Evolutionary conservation across 148 eudicot genomes (phyloP).

Genomic region (Rhododendron vialii): DNA sequence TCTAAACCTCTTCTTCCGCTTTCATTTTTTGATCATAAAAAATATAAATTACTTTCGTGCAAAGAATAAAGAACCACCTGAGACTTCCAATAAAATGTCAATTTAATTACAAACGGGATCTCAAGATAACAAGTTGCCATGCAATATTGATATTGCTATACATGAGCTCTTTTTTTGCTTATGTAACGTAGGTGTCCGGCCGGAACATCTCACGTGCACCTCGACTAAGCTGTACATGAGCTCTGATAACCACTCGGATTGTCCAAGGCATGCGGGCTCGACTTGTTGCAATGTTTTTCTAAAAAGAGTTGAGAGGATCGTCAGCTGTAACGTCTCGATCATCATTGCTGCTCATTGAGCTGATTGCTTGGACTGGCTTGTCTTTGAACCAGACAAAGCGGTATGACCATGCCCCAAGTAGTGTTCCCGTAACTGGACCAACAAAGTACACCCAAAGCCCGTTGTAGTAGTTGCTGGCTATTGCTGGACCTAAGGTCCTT

Average conservation of each 20-base stretch:
- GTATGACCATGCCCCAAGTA: slow-evolving; percentile 53
- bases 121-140: not conserved
- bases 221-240: not conserved
- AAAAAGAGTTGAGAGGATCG: slow-evolving; percentile 13
- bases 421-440: slow-evolving; percentile 53
- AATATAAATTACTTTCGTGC: too few relatives aligned
- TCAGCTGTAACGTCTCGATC: slow-evolving; percentile 5
- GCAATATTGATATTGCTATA: too few relatives aligned
- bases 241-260: not conserved
- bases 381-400: slow-evolving; percentile 39
- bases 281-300: not conserved
- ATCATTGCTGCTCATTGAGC: slow-evolving; percentile 5
- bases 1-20: too few relatives aligned
- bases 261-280: not conserved
- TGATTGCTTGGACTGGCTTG: slow-evolving; percentile 22
- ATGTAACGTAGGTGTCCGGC: too few relatives aligned
- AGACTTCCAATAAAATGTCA: too few relatives aligned
- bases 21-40: too few relatives aligned
- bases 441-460: slow-evolving; percentile 60
- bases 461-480: slow-evolving; percentile 53
- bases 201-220: not conserved
- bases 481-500: slow-evolving; percentile 64
- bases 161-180: not conserved
- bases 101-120: not conserved
- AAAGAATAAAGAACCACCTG: too few relatives aligned